Evolutionary conservation across 2,329 filamentous ascomycete species (phyloP), one percentile per base, ranked within the genome.

Genomic region (Cercospora beticola): DNA sequence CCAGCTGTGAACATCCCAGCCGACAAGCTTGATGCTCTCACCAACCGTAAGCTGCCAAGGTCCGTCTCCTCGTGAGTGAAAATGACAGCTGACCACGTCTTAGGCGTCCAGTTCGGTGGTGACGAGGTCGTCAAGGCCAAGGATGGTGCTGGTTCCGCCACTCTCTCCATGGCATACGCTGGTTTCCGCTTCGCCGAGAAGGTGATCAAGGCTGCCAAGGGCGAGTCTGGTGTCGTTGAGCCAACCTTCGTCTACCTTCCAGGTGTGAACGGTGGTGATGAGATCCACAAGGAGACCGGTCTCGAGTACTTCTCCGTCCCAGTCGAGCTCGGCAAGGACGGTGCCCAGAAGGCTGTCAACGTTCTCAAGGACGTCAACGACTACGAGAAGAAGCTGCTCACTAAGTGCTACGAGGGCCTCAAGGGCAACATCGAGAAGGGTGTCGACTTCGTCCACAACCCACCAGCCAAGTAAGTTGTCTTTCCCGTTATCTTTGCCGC

Each of bases 121-220:
- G 95, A 99, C 76, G 93, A 97, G 85, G 93, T 97, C 72, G 93
- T 97, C 81, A 90, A 94, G 87, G 93, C 93, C 80, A 97, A 97
- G 88, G 92, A 95, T 74, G 93, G 93, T 78, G 89, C 90, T 79
- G 93, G 93, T 73, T 96, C 92, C 70, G 93, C 93, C 74, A 97
- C 93, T 68, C 87, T 97, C 65, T 97, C 93, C 76, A 97, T 97
- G 93, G 93, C 93, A 70, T 96, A 93, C 80, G 95, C 95, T 75
- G 95, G 95, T 75, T 98, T 90, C 89, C 91, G 93, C 77, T 98
- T 98, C 79, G 92, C 95, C 76, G 93, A 98, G 86, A 93, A 94
- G 84, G 86, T 99, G 69, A 89, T 99, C 79, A 93, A 91, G 85
- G 95, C 94, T 75, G 81, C 86, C 78, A 92, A 92, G 83, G 95